Evolutionary conservation across 169 alveolate genomes (phyloP).

Genomic region (Eimeria tenella): DNA sequence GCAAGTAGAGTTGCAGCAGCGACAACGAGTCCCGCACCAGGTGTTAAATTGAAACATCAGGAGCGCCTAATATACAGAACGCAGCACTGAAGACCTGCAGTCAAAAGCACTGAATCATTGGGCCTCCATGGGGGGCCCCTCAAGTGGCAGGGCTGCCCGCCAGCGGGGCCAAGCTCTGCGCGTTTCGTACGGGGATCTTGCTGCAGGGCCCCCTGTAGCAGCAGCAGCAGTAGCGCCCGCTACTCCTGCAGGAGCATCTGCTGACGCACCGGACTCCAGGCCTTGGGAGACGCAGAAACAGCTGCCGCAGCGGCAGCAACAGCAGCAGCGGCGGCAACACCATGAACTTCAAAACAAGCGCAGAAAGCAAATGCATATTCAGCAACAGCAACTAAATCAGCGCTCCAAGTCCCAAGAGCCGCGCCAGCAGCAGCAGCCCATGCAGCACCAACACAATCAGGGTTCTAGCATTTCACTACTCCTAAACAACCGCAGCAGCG

Average conservation of each 20-base stretch:
- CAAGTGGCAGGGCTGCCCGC: not conserved
- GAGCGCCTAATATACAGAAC: too few relatives aligned
- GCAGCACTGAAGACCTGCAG: not conserved
- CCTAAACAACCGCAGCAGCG: not conserved
- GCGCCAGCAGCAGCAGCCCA: not conserved
- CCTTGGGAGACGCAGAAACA: not conserved
- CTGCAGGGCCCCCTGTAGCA: not conserved
- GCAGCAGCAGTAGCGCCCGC: not conserved
- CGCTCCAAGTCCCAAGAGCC: not conserved
- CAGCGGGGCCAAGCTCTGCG: constrained; percentile 14
- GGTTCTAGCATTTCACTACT: not conserved
- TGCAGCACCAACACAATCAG: not conserved
- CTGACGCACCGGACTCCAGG: too few relatives aligned
- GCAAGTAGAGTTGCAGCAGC: not conserved
- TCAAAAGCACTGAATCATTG: not conserved
- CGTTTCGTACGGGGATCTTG: not conserved
- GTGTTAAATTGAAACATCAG: too few relatives aligned
- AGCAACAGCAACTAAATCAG: constrained; percentile 4
- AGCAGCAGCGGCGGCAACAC: not conserved
- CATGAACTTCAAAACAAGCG: not conserved
- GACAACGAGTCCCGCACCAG: not conserved
- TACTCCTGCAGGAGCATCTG: too few relatives aligned
- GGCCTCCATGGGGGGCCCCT: constrained; percentile 33
- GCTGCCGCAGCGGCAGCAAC: not conserved
- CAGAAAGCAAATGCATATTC: not conserved